Base-by-base conservation (phyloP, 495 filamentous ascomycete genomes). In the Xylaria bambusicola region DNA sequence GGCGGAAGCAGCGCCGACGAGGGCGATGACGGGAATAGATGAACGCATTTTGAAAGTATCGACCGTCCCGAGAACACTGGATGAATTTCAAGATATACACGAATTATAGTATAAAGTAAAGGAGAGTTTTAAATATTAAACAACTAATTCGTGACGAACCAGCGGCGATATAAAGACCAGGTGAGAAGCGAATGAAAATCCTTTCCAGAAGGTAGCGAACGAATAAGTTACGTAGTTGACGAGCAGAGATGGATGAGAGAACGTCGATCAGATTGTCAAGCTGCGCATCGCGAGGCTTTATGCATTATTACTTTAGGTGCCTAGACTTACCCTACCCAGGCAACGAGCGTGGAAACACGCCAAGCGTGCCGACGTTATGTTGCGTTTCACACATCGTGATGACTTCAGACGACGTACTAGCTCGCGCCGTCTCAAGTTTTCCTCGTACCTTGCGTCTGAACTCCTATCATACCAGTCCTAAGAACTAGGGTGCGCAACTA, bases 31-130 rank as follows among this genome's bases (percentile, higher is more conserved):
- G 33, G 60, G 24, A 13, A 60, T 24, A 27, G 62, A 58, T 17
- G 57, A 50, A 26, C 50, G 67, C 67, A 70, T 69, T 29, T 49
- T 65, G n/a, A n/a, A n/a, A n/a, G n/a, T n/a, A n/a, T n/a, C n/a
- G n/a, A n/a, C n/a, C n/a, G n/a, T n/a, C n/a, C n/a, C n/a, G n/a
- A n/a, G n/a, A n/a, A n/a, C n/a, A n/a, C n/a, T n/a, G n/a, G n/a
- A n/a, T n/a, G n/a, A n/a, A n/a, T n/a, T n/a, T n/a, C n/a, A n/a
- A n/a, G n/a, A n/a, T n/a, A n/a, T n/a, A n/a, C n/a, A n/a, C n/a
- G n/a, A n/a, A n/a, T n/a, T n/a, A n/a, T n/a, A n/a, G n/a, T n/a
- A 6, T 20, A 15, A 15, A 10, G 36, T 40, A 40, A 40, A 40
- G 36, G n/a, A 40, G 3, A 15, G n/a, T 15, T 40, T 17, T 13